phyloP scores from a whole-genome alignment of 2,329 filamentous ascomycete genomes.

The Cladophialophora exuberans region DNA sequence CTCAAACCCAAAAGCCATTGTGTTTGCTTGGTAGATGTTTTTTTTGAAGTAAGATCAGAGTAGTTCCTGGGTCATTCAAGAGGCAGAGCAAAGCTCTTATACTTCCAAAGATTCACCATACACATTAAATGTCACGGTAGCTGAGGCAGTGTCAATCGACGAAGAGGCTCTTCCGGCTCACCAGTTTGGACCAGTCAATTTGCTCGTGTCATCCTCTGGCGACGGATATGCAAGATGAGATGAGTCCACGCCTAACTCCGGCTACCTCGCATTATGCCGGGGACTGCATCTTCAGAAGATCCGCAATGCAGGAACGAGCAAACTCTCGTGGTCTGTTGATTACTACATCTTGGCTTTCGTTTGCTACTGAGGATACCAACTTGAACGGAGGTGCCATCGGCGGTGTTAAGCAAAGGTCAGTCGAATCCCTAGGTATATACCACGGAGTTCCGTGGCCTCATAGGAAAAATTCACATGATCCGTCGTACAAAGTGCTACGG shows the following conservation, averaged over 20 bases:
- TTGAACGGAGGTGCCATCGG: too few species aligned
- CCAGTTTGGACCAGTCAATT: not conserved
- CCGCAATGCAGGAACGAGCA: too few species aligned
- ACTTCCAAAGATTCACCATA: not conserved
- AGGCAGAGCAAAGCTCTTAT: not conserved
- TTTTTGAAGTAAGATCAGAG: not conserved
- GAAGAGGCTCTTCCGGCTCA: not conserved
- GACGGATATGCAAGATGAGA: not conserved
- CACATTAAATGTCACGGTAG: not conserved
- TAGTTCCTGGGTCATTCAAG: not conserved
- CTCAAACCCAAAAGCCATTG: conserved; percentile 36
- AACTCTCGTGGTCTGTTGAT: too few species aligned
- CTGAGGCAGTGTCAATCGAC: not conserved
- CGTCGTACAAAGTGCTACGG: too few species aligned
- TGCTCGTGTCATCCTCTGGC: conserved; percentile 9
- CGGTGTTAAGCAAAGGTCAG: too few species aligned
- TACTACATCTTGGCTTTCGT: too few species aligned
- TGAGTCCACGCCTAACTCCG: not conserved
- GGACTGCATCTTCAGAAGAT: too few species aligned
- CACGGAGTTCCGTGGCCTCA: too few species aligned
- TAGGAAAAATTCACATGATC: too few species aligned
- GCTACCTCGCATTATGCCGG: not conserved
- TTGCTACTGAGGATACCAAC: too few species aligned
- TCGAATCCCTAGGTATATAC: too few species aligned
- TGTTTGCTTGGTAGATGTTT: not conserved